phyloP scores from a whole-genome alignment of 2,329 filamentous ascomycete species.

The Paecilomyces niveus region DNA sequence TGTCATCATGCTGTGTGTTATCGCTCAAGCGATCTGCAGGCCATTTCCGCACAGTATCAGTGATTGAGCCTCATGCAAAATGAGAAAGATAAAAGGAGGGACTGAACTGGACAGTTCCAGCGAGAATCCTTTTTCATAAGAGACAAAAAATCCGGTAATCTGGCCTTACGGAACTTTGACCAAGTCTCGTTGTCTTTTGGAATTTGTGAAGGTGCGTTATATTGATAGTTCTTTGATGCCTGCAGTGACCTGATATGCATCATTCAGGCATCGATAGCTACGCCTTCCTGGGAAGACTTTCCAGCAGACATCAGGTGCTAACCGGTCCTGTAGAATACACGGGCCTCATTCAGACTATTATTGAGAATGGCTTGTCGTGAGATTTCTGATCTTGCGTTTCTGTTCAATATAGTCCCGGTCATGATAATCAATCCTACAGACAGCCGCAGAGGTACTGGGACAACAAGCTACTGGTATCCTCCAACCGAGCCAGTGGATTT shows the following conservation, averaged over 20 bases:
- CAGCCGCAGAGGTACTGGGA: background rate
- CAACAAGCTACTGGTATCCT: conserved; percentile 1
- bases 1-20: background rate
- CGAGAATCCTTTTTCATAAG: background rate
- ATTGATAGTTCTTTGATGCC: background rate
- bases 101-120: background rate
- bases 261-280: background rate
- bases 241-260: background rate
- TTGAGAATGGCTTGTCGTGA: background rate
- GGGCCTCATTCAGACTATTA: background rate
- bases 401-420: conserved; percentile 6
- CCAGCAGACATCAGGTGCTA: background rate
- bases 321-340: background rate
- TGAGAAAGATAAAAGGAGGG: background rate
- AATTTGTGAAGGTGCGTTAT: background rate
- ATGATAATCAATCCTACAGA: background rate
- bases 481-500: background rate
- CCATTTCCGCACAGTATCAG: background rate
- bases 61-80: background rate
- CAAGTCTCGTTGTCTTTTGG: background rate
- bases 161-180: too few species aligned
- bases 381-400: conserved; percentile 1
- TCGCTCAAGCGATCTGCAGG: background rate
- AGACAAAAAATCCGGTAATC: background rate
- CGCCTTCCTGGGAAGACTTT: background rate